Evolutionary conservation across 371 early-diverging fungal species (phyloP), one percentile per base, ranked within the genome.

Genomic region (Thermomucor indicae-seudaticae): DNA sequence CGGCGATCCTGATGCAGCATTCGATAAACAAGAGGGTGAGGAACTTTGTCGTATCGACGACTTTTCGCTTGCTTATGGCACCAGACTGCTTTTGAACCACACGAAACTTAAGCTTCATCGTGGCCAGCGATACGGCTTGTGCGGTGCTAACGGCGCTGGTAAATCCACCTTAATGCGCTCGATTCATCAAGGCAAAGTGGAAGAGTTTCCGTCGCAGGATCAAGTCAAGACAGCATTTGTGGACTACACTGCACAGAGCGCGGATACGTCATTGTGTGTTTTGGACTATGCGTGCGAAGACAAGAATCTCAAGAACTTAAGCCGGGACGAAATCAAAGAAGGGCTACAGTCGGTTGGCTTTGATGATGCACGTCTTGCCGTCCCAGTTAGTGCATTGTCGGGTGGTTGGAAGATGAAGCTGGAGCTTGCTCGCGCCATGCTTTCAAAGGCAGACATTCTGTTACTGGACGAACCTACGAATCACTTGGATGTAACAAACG

Each of bases 381-480:
- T 71, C 57, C 67, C 76, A 12, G 87, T 88, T 20, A 75, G 79
- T 19, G 67, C 77, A 24, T 67, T 93, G 11, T 88, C 89, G 45
- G 92, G 94, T 57, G 94, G 94, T 40, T 93, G 94, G 94, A 87
- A 86, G 68, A 90, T 90, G 90, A 88, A 90, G 72, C 66, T 89
- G 19, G 88, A 85, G 51, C 70, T 93, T 54, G 90, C 90, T 19
- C 81, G 87, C 52, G 94, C 92, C 38, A 83, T 93, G 65, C 67
- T 89, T 42, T 65, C 79, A 46, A 83, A 88, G 74, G 83, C 99
- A 40, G 91, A 95, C 70, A 88, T 99, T 50, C 67, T 99, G 32
- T 71, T 99, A 51, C 80, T 99, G 51, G 99, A 99, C 75, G 99
- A 99, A 85, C 99, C 99, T 61, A 92, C 93, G 45, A 91, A 92